Conservation (phyloP, 768 basidiomycete species). For the Mrakia frigida region DNA sequence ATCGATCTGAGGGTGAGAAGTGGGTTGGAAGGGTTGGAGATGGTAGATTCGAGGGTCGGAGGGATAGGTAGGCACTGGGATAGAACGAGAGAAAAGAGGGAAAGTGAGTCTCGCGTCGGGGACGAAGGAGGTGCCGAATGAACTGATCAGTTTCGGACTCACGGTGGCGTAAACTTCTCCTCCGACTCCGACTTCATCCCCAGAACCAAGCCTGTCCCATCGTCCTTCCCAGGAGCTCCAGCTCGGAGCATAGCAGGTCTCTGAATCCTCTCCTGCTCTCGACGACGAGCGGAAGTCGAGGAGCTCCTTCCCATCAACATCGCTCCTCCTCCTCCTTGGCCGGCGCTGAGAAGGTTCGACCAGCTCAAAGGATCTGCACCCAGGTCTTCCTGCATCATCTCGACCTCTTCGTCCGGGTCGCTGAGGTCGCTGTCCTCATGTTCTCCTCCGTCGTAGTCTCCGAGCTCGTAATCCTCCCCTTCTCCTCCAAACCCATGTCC, state of each 20-base stretch:
- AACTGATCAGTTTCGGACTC: neutral
- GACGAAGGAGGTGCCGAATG: no score
- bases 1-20: constrained; percentile 30
- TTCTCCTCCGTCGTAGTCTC: neutral
- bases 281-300: neutral
- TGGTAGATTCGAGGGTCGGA: constrained; percentile 15
- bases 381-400: neutral
- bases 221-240: neutral
- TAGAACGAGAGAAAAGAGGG: neutral
- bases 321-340: neutral
- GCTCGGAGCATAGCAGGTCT: neutral
- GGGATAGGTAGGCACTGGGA: constrained; percentile 14
- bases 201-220: neutral
- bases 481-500: neutral
- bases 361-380: neutral
- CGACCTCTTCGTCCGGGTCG: neutral
- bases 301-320: neutral
- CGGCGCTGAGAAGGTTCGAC: neutral
- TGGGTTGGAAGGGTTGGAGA: constrained; percentile 27
- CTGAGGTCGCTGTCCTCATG: neutral
- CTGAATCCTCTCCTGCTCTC: neutral
- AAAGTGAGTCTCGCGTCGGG: neutral
- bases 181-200: neutral
- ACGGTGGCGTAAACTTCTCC: neutral
- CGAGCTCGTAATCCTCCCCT: neutral